Percentiles rank a stretch among this genome's conserved stretches.
Evolutionary conservation across 2,329 filamentous ascomycete species (phyloP).

Genomic region (Aspergillus hiratsukae): DNA sequence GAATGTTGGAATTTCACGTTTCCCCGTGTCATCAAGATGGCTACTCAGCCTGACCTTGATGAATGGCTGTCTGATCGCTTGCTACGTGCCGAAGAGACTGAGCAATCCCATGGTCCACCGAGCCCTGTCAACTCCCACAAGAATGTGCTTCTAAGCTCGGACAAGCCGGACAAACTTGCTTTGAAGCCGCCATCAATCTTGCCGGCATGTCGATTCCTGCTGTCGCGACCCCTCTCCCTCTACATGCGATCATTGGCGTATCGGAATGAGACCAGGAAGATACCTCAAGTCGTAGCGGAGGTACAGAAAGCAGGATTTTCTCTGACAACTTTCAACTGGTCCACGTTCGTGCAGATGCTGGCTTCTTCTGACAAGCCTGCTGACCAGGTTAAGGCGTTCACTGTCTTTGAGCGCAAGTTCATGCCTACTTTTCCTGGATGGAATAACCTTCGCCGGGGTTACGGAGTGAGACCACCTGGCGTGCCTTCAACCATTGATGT

Average conservation of each 20-base stretch:
- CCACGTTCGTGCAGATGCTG: slow-evolving; percentile 67
- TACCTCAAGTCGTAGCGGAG: slow-evolving; percentile 51
- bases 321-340: slow-evolving; percentile 75
- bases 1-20: slow-evolving; percentile 63
- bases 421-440: slow-evolving; percentile 79
- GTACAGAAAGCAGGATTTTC: slow-evolving; percentile 64
- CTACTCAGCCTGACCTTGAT: slow-evolving; percentile 30
- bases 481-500: slow-evolving; percentile 27
- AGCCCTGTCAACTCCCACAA: slow-evolving; percentile 2
- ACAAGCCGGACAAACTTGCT: background rate
- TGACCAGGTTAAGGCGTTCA: slow-evolving; percentile 58
- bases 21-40: slow-evolving; percentile 46
- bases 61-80: slow-evolving; percentile 12
- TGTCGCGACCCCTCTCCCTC: slow-evolving; percentile 46
- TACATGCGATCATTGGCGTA: slow-evolving; percentile 51
- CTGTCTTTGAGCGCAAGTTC: slow-evolving; percentile 68
- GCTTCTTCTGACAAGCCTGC: slow-evolving; percentile 55
- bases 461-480: slow-evolving; percentile 24
- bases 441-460: slow-evolving; percentile 39
- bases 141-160: slow-evolving; percentile 2
- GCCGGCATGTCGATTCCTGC: slow-evolving; percentile 44
- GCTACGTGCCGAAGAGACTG: slow-evolving; percentile 2
- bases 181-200: slow-evolving; percentile 21
- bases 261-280: slow-evolving; percentile 51
- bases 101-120: slow-evolving; percentile 10